These are phyloP conservation scores for Nannochloropsis gaditana DNA, from an alignment of 108 stramenopile genomes.

Conservation along the genomic window DNA sequence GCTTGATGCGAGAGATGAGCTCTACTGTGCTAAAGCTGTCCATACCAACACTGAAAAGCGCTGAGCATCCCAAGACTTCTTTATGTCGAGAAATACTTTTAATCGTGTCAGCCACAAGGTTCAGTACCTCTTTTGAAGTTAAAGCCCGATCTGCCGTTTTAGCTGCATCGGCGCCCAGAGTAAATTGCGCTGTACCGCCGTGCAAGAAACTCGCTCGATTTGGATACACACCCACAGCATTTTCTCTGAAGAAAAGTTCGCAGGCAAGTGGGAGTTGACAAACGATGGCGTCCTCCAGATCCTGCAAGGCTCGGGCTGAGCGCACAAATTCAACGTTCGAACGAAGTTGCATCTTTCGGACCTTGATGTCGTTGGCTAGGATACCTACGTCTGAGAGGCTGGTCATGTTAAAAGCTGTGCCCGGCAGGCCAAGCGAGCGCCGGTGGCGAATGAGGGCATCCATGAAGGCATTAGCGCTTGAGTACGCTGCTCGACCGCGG, in stretches of 20 bases:
- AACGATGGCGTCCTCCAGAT: conserved; percentile 4
- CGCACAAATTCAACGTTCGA: not conserved
- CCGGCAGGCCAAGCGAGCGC: conserved; percentile 1
- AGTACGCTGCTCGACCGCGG: not conserved
- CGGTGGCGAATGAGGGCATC: not conserved
- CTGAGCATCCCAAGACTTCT: not conserved
- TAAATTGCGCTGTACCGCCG: not conserved
- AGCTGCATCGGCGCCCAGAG: not conserved
- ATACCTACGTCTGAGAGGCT: conserved; percentile 3
- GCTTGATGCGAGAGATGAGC: not conserved
- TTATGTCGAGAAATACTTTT: not conserved
- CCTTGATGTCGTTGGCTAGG: conserved; percentile 10
- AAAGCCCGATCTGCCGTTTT: not conserved
- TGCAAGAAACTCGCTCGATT: conserved; percentile 13
- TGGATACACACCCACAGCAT: not conserved
- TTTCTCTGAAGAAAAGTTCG: not conserved
- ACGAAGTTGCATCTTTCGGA: not conserved
- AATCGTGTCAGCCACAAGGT: not conserved
- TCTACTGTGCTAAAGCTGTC: not conserved
- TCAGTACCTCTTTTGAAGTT: not conserved
- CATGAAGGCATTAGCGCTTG: conserved; percentile 14
- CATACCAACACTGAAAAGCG: conserved; percentile 17
- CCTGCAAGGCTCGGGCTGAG: not conserved
- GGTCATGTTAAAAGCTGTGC: conserved; percentile 13
- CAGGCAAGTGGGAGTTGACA: not conserved